phyloP scores from a whole-genome alignment of 768 basidiomycete species.

The Tremella fuciformis region DNA sequence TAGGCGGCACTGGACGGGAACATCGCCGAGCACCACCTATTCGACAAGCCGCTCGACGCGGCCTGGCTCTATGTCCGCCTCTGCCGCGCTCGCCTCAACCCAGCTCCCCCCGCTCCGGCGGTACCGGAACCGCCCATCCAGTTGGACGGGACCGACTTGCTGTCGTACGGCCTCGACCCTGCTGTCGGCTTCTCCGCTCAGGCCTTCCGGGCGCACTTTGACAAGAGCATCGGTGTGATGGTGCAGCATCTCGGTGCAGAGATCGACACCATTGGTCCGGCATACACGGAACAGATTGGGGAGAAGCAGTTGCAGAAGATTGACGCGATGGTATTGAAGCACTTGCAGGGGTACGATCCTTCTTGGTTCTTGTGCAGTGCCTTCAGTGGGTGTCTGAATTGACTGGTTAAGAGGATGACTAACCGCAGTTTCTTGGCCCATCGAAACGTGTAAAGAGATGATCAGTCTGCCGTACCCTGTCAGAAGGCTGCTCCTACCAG shows the following conservation, averaged over 20 bases:
- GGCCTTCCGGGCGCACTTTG: constrained; percentile 14
- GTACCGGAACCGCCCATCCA: constrained; percentile 8
- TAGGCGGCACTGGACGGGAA: constrained; percentile 1
- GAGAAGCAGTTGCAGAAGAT: constrained; percentile 8
- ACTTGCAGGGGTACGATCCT: constrained; percentile 18
- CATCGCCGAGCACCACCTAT: constrained; percentile 19
- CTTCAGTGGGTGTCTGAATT: constrained; percentile 13
- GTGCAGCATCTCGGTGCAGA: constrained; percentile 17
- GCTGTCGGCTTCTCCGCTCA: constrained; percentile 10
- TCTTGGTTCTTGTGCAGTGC: constrained; percentile 22
- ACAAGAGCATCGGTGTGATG: constrained; percentile 8
- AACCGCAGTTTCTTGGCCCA: background rate
- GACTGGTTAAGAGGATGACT: background rate
- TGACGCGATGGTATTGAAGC: constrained; percentile 4
- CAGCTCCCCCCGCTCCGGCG: constrained; percentile 8
- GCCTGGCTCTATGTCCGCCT: constrained; percentile 20
- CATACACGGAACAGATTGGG: constrained; percentile 17
- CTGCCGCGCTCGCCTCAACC: background rate
- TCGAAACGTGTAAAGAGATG: constrained; percentile 6
- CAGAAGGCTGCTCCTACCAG: constrained; percentile 19
- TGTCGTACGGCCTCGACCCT: constrained; percentile 5
- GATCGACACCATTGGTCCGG: constrained; percentile 20
- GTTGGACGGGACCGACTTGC: background rate
- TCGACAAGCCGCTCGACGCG: constrained; percentile 15
- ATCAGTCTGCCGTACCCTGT: constrained; percentile 17